A percentile compares a stretch with the other conserved stretches of the same genome.
These are phyloP conservation scores for Ustilago tritici DNA, from an alignment of 1,284 basidiomycete genomes.

Conservation along the genomic window DNA sequence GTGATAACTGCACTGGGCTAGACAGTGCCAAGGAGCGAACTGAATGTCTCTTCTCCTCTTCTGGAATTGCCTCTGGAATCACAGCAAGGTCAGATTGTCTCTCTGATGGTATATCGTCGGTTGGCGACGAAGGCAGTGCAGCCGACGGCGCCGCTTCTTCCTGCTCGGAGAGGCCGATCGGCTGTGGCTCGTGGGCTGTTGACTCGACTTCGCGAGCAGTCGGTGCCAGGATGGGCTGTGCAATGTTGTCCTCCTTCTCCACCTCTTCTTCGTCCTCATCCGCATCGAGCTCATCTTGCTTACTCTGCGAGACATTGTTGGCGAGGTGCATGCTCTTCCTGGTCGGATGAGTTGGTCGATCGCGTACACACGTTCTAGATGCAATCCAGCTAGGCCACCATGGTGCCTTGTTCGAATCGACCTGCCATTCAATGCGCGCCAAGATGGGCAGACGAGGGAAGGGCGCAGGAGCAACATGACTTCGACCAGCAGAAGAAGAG, in stretches of 20 bases:
- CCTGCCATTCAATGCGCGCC: conserved; percentile 64
- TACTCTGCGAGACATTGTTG: conserved; percentile 9
- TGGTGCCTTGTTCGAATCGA: conserved; percentile 57
- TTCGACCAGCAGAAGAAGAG: conserved; percentile 18
- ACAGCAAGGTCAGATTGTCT: background rate
- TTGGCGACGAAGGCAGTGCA: conserved; percentile 4
- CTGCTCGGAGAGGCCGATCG: background rate
- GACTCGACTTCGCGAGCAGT: background rate
- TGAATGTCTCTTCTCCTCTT: background rate
- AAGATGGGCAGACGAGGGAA: conserved; percentile 61
- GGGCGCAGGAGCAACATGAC: background rate
- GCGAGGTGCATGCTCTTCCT: conserved; percentile 33
- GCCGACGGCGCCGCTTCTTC: background rate
- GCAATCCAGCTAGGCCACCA: conserved; percentile 61
- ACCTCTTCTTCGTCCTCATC: background rate
- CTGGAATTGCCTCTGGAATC: background rate
- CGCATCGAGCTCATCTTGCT: background rate
- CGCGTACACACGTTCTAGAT: conserved; percentile 5
- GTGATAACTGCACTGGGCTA: conserved; percentile 4
- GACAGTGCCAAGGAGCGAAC: background rate
- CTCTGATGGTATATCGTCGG: background rate
- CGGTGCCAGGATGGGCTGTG: background rate
- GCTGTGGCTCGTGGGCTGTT: background rate
- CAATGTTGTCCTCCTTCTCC: background rate
- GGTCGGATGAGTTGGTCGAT: conserved; percentile 4